These are phyloP conservation scores for Gaeumannomyces tritici DNA, from an alignment of 2,329 filamentous ascomycete genomes.

Conservation along the genomic window DNA sequence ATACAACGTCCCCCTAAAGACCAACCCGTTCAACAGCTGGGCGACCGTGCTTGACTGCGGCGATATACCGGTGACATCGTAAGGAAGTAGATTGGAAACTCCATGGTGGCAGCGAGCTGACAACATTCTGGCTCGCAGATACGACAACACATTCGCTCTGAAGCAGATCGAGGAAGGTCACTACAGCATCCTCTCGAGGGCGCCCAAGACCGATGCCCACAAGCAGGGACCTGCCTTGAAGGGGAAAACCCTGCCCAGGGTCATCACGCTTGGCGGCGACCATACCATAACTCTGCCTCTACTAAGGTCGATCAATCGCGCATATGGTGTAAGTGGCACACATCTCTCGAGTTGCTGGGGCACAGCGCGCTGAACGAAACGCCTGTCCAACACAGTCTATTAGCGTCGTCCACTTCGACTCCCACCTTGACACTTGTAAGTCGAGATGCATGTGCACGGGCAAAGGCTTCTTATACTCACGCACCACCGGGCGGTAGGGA, in stretches of 20 bases:
- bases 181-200: slow-evolving; percentile 61
- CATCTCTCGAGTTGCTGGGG: neutral
- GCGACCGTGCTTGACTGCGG: slow-evolving; percentile 75
- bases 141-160: slow-evolving; percentile 74
- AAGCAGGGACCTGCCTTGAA: slow-evolving; percentile 59
- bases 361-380: neutral
- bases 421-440: slow-evolving; percentile 57
- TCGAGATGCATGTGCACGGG: slow-evolving; percentile 18
- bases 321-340: slow-evolving; percentile 31
- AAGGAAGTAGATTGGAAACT: slow-evolving; percentile 19
- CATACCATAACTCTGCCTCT: slow-evolving; percentile 54
- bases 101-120: neutral
- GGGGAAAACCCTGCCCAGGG: slow-evolving; percentile 66
- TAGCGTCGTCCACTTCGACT: slow-evolving; percentile 54
- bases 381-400: slow-evolving; percentile 26
- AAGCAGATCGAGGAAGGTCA: slow-evolving; percentile 82
- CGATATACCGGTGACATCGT: slow-evolving; percentile 79
- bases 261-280: slow-evolving; percentile 67
- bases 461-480: neutral
- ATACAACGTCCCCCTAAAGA: slow-evolving; percentile 73
- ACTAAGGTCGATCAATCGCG: slow-evolving; percentile 48
- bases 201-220: slow-evolving; percentile 58
- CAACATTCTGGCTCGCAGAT: slow-evolving; percentile 34
- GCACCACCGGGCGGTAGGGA: slow-evolving; percentile 41
- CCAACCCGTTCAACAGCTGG: slow-evolving; percentile 76